Evolutionary conservation across 176 grass and related monocot genomes (phyloP), one percentile per base, ranked within the genome.

Genomic region (Tillandsia fasciculata): DNA sequence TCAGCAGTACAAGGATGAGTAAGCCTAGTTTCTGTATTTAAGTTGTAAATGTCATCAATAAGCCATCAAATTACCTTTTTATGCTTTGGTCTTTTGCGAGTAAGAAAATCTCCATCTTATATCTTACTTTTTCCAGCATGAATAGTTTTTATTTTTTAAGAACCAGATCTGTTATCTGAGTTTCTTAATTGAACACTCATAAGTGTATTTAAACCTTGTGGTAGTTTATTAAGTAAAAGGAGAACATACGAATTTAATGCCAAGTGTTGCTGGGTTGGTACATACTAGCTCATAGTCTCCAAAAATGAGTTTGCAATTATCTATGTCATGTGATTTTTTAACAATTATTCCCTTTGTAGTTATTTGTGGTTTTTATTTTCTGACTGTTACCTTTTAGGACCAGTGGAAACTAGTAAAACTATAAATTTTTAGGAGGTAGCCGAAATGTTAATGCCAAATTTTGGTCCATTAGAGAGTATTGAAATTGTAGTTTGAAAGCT

Each of bases 1-100:
- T 59, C 87, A 85, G 65, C 79, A 87, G 22, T 90, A 96, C 52
- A 96, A 87, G 75, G 82, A 96, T 66, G 91, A 85, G 91, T 96
- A 87, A 82, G 86, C 72, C 77, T 61, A 73, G 47, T 67, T 71
- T 64, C 26, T 64, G 52, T 59, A 26, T 20, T 23, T 64, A 73
- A 59, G 8, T 48, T 61, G 20, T 22, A 11, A 10, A 24, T 50
- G 20, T 20, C 58, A 77, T 23, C 10, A 17, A 50, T 22, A 48
- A 56, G 50, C 29, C 3, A 52, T 20, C 49, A 26, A 52, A 28
- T 68, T 65, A 52, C 2, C 53, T 17, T 69, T 69, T 47, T 3
- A 20, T 59, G 49, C 29, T 68, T 65, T 64, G 51, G 10, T 26
- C 71, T 66, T 56, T n/a, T 56, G 13, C 12, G 15, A 56, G 53